Base-by-base conservation (phyloP, 2,329 filamentous ascomycete genomes). In the Parasarocladium wereldwijsianum region DNA sequence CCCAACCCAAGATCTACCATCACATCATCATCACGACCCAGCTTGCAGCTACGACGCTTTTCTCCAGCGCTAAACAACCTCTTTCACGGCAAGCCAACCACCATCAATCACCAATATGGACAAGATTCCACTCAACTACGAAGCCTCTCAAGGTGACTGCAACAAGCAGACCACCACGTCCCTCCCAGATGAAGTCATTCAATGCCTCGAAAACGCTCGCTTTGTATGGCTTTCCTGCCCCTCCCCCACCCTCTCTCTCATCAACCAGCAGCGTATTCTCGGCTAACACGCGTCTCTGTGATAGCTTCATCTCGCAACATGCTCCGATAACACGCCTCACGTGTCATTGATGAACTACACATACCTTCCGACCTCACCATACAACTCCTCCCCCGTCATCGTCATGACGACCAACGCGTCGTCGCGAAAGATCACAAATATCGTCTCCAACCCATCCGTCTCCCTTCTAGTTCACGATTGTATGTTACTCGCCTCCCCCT, bases 281-380 rank as follows among this genome's bases (percentile, higher is more conserved):
- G 16, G 12, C 15, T 17, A 13, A 19, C 17, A 31, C 24, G 36
- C 26, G 29, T 18, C 14, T 22, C 15, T 12, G 16, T 27, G 19
- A 42, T 46, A 93, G 85, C 83, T 98, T 41, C 90, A 98, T 55
- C 78, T 98, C 31, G 86, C 90, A 43, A 98, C 90, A 33, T 92
- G 81, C 53, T 74, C 74, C 43, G 66, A 79, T 41, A 79, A 90
- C 46, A 64, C 75, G 38, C 90, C 90, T 8, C 84, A 96, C 52
- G 83, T 96, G 40, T 92, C 85, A 21, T 73, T 98, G 40, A 98
- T 98, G 90, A 94, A 93, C 63, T 96, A 96, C 62, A 96, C 90
- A 47, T 96, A 94, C 58, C 78, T 98, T 14, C 79, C 85, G 22
- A 74, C 67, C 5, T 82, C 80, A 11, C 76, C 74, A 22, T 78